Evolutionary conservation across 352 stramenopile genomes (phyloP).

Genomic region (Pythium phragmiticola): DNA sequence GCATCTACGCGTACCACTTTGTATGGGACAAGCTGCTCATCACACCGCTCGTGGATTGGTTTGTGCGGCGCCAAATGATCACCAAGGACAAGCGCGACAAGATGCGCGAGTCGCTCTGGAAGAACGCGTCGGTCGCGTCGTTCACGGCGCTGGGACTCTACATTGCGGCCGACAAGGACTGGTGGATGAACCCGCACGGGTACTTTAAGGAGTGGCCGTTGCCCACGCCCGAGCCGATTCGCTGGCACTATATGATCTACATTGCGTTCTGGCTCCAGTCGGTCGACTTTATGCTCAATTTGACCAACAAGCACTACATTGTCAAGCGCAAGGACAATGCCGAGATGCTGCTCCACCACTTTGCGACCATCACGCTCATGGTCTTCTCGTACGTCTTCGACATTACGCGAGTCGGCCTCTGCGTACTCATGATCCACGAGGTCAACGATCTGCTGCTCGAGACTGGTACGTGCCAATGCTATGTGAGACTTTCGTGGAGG

Average conservation of each 20-base stretch:
- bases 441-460: conserved; percentile 77
- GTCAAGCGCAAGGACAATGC: conserved; percentile 83
- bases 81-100: conserved; percentile 70
- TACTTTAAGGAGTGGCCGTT: conserved; percentile 68
- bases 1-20: conserved; percentile 74
- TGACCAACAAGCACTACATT: conserved; percentile 79
- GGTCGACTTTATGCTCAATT: conserved; percentile 82
- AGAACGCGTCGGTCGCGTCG: conserved; percentile 68
- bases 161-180: conserved; percentile 58
- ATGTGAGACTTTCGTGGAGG: background rate
- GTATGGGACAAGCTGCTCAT: conserved; percentile 66
- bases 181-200: conserved; percentile 69
- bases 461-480: conserved; percentile 34
- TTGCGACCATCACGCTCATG: conserved; percentile 78
- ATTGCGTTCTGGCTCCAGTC: conserved; percentile 80
- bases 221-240: conserved; percentile 42
- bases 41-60: conserved; percentile 42
- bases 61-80: conserved; percentile 42
- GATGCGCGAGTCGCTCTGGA: conserved; percentile 83
- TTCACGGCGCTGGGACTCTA: conserved; percentile 65
- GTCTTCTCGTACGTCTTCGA: conserved; percentile 73
- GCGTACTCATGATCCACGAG: conserved; percentile 84
- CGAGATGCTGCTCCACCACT: conserved; percentile 82
- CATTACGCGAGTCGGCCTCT: conserved; percentile 66
- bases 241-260: conserved; percentile 89